A percentile compares a stretch with the other conserved stretches of the same genome.
These are phyloP conservation scores for Lanmaoa pseudosensibilis DNA, from an alignment of 768 basidiomycete genomes.

Conservation along the genomic window DNA sequence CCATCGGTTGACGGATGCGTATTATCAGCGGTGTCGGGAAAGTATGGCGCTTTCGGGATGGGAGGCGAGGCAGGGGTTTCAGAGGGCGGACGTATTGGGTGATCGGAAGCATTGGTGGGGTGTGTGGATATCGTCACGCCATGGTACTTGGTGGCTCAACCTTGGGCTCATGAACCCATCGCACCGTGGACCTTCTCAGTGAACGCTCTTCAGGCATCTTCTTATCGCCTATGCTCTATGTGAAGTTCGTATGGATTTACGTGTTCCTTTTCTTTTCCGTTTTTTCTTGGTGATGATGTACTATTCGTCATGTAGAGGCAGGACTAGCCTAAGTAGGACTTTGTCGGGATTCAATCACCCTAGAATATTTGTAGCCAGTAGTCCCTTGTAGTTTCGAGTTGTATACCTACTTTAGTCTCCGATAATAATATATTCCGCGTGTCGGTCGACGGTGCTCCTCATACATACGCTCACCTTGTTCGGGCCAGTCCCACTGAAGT, in stretches of 20 bases:
- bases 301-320: background rate
- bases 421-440: background rate
- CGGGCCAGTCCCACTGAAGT: background rate
- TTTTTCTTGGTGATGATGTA: background rate
- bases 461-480: background rate
- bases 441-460: background rate
- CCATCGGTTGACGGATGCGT: conserved; percentile 28
- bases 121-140: conserved; percentile 28
- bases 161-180: conserved; percentile 40
- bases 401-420: conserved; percentile 2
- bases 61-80: conserved; percentile 41
- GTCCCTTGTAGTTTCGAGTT: background rate
- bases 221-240: background rate
- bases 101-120: conserved; percentile 48
- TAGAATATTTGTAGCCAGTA: conserved; percentile 19
- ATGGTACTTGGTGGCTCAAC: conserved; percentile 46
- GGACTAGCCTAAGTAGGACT: background rate
- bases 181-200: conserved; percentile 8
- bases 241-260: background rate
- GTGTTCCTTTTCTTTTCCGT: background rate
- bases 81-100: conserved; percentile 52
- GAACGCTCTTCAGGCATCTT: background rate
- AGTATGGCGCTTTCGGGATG: conserved; percentile 41
- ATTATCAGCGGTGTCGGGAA: conserved; percentile 37
- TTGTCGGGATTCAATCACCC: background rate